Evolutionary conservation across 768 basidiomycete genomes (phyloP), one percentile per base, ranked within the genome.

Genomic region (Chalciporus chontae): DNA sequence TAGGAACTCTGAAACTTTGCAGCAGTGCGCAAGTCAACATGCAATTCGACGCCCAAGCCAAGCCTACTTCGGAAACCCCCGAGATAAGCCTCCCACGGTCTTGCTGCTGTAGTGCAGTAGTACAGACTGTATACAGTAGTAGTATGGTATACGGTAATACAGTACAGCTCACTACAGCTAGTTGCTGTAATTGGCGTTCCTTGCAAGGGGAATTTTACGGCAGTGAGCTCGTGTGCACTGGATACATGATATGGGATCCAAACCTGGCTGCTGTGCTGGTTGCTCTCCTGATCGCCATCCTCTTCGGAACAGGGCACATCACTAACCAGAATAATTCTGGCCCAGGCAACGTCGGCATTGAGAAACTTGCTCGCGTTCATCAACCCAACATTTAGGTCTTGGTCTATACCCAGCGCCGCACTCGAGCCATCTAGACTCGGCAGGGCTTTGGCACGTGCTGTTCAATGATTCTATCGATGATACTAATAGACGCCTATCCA

Each of bases 401-500:
- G 10, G 29, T 11, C 8, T 5, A 11, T 8, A 13, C 13, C 13
- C 29, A 31, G 13, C 29, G 3, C 26, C 26, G 4, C 13, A 31
- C 10, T 31, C 31, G 4, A 36, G 34, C n/a, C 32, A 36, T 15
- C 34, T 40, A 23, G 26, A n/a, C n/a, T n/a, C n/a, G n/a, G n/a
- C n/a, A n/a, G n/a, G n/a, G n/a, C n/a, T n/a, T n/a, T n/a, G 32
- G 53, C 47, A 40, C 50, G 54, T 48, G 29, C 13, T 19, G 32
- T 34, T 44, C 40, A 27, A 21, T 51, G 34, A 29, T 51, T 23
- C 15, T 41, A 10, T 39, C 47, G 21, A 9, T 51, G 50, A 59
- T n/a, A n/a, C n/a, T n/a, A n/a, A n/a, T 56, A 52, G 55, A 50
- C 60, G 51, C 57, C 47, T 10, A 43, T 26, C n/a, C n/a, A n/a